These are phyloP conservation scores for Fusarium phyllophilum DNA, from an alignment of 2,329 filamentous ascomycete species.

Conservation along the genomic window DNA sequence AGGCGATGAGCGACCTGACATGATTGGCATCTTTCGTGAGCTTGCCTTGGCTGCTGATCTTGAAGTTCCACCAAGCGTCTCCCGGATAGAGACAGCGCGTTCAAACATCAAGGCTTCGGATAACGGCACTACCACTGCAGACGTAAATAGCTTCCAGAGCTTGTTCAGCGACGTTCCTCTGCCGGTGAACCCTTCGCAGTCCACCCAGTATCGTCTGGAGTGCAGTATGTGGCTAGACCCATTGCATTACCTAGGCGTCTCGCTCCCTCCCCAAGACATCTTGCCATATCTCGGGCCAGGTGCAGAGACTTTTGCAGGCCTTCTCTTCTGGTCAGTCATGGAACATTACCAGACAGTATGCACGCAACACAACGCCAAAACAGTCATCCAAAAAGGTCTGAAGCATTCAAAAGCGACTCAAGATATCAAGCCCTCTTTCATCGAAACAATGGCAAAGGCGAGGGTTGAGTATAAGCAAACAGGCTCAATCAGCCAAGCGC, in stretches of 20 bases:
- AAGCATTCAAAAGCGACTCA: neutral
- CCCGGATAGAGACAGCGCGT: rapidly evolving
- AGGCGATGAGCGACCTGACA: neutral
- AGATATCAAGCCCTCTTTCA: neutral
- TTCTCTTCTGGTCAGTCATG: slow-evolving; percentile 20
- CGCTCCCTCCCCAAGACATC: neutral
- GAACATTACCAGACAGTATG: neutral
- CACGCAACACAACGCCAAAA: neutral
- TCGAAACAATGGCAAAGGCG: slow-evolving; percentile 8
- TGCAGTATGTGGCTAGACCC: slow-evolving; percentile 14
- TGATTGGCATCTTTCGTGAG: neutral
- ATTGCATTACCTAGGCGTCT: neutral
- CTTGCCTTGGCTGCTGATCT: neutral
- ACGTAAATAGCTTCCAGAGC: rapidly evolving
- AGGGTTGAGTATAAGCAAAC: slow-evolving; percentile 4
- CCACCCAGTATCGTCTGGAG: neutral
- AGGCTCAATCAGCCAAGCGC: neutral
- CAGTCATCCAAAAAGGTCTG: neutral
- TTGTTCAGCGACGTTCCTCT: rapidly evolving
- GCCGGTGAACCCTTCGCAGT: rapidly evolving
- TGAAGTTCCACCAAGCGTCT: rapidly evolving
- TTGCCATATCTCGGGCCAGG: neutral
- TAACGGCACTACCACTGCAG: rapidly evolving
- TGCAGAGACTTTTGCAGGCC: neutral
- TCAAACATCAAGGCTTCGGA: neutral